phyloP scores from a whole-genome alignment of 257 asterid species.

The Forsythia viridissima region DNA sequence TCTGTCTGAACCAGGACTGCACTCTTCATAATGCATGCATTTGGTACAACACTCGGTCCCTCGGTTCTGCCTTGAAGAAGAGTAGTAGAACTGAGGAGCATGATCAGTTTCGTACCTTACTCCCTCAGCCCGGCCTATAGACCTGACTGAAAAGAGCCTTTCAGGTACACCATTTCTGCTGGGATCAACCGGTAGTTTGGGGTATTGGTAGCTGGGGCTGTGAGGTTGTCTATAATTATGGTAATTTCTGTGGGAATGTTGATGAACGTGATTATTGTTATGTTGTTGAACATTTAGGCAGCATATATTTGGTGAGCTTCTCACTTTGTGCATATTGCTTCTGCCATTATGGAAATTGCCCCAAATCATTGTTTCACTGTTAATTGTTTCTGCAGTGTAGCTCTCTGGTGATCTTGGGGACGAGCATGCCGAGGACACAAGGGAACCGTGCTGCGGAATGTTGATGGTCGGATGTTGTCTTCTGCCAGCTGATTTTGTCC shows the following conservation, averaged over 20 bases:
- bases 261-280: constrained; percentile 25
- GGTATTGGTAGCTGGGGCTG: constrained; percentile 31
- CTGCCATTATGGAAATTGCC: constrained; percentile 23
- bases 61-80: constrained; percentile 37
- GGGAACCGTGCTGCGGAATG: constrained; percentile 26
- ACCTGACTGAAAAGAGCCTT: constrained; percentile 41
- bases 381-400: constrained; percentile 37
- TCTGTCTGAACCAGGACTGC: constrained; percentile 32
- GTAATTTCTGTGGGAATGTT: constrained; percentile 31
- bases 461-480: constrained; percentile 35
- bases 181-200: constrained; percentile 44
- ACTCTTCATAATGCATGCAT: constrained; percentile 40
- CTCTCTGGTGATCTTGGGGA: constrained; percentile 68
- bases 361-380: constrained; percentile 22
- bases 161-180: constrained; percentile 40
- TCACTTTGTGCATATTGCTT: constrained; percentile 55
- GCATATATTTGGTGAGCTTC: constrained; percentile 67
- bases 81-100: constrained; percentile 24
- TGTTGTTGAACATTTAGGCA: constrained; percentile 42
- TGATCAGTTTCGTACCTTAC: constrained; percentile 50
- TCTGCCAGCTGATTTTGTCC: constrained; percentile 10
- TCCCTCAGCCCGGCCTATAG: constrained; percentile 52
- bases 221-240: constrained; percentile 25
- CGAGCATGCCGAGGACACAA: constrained; percentile 51
- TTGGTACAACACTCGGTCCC: constrained; percentile 39